Evolutionary conservation across 2,329 filamentous ascomycete genomes (phyloP).

Genomic region (Podosphaera xanthii): DNA sequence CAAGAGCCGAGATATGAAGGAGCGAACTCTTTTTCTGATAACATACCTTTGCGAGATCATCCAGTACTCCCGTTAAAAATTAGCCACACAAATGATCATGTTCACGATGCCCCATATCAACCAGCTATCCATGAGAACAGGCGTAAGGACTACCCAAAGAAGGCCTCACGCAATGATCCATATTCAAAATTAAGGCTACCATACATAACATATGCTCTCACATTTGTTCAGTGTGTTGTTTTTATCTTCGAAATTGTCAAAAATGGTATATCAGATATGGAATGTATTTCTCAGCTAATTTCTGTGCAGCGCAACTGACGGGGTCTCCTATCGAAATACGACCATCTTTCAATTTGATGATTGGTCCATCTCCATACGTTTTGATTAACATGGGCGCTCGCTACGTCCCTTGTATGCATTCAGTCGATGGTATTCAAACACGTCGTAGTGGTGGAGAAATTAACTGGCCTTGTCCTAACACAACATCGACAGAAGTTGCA

Average conservation of each 20-base stretch:
- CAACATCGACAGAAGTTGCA: conserved; percentile 33
- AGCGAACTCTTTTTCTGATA: conserved; percentile 21
- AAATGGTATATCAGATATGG: conserved; percentile 36
- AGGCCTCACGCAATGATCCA: conserved; percentile 20
- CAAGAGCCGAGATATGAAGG: conserved; percentile 18
- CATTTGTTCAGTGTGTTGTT: conserved; percentile 53
- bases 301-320: conserved; percentile 40
- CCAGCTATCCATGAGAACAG: conserved; percentile 3
- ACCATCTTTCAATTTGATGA: conserved; percentile 88
- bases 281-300: conserved; percentile 1
- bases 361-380: conserved; percentile 73
- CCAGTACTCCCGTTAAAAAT: conserved; percentile 15
- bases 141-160: conserved; percentile 13
- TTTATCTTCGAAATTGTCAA: conserved; percentile 77
- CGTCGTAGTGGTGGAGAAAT: conserved; percentile 20
- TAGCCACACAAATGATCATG: conserved; percentile 28
- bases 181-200: conserved; percentile 25
- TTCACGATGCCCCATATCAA: conserved; percentile 30
- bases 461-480: conserved; percentile 61
- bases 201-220: conserved; percentile 65
- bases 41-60: conserved; percentile 34
- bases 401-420: conserved; percentile 88
- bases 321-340: conserved; percentile 33
- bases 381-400: conserved; percentile 94
- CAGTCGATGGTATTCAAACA: conserved; percentile 40